Evolutionary conservation across 139 green algal genomes (phyloP).

Genomic region (Chlorella vulgaris): DNA sequence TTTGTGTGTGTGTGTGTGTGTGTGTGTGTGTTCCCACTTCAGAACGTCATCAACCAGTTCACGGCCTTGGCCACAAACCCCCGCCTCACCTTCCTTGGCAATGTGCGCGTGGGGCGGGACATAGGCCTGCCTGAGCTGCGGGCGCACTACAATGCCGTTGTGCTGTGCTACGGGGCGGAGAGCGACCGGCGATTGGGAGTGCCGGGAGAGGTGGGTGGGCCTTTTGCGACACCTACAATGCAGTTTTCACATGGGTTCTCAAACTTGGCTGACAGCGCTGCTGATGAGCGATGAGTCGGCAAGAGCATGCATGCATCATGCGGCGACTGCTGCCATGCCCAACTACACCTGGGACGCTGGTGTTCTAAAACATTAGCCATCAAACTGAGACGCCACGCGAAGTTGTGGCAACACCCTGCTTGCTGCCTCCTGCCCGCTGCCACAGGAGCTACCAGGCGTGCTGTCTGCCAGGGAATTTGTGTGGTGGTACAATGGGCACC

Average conservation of each 20-base stretch:
- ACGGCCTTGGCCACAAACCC: conserved; percentile 52
- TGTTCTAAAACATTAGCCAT: too few relatives aligned
- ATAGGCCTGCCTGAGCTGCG: conserved; percentile 75
- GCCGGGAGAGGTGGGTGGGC: conserved; percentile 69
- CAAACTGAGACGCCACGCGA: too few relatives aligned
- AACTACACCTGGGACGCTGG: too few relatives aligned
- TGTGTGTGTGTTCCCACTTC: too few relatives aligned
- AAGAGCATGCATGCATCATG: background rate
- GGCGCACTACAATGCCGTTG: conserved; percentile 79
- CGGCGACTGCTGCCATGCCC: background rate
- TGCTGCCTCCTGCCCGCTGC: background rate
- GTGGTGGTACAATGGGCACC: conserved; percentile 99
- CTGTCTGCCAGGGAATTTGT: conserved; percentile 93
- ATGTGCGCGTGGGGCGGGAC: conserved; percentile 76
- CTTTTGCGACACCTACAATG: too few relatives aligned
- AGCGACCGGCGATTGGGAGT: conserved; percentile 80
- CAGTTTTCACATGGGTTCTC: too few relatives aligned
- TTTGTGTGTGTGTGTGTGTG: too few relatives aligned
- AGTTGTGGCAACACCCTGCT: conserved; percentile 6
- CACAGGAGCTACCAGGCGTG: conserved; percentile 67
- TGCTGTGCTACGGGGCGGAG: conserved; percentile 92
- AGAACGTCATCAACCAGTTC: conserved; percentile 95
- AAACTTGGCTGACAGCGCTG: too few relatives aligned
- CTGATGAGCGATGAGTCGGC: too few relatives aligned
- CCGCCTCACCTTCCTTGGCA: conserved; percentile 79